Evolutionary conservation across 805 yeast genomes (phyloP).

Genomic region (Scheffersomyces ergatensis): DNA sequence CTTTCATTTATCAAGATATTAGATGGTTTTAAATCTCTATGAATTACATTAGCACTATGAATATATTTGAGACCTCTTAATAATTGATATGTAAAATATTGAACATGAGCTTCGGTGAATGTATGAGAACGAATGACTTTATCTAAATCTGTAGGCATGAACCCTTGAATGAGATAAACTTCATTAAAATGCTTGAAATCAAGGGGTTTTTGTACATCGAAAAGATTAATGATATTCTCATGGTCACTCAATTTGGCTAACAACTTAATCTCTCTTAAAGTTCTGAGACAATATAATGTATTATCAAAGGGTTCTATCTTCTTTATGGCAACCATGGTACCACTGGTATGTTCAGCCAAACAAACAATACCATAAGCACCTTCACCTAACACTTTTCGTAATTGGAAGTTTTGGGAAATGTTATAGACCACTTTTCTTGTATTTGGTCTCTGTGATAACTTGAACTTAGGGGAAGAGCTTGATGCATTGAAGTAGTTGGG

Average conservation of each 20-base stretch:
- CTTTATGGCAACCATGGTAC: slow-evolving; percentile 70
- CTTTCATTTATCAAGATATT: slow-evolving; percentile 64
- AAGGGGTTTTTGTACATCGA: slow-evolving; percentile 65
- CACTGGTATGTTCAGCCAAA: slow-evolving; percentile 63
- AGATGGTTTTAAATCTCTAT: slow-evolving; percentile 75
- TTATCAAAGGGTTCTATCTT: slow-evolving; percentile 71
- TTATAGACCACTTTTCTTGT: slow-evolving; percentile 45
- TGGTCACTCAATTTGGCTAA: slow-evolving; percentile 61
- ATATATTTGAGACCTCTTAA: slow-evolving; percentile 67
- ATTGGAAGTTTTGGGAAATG: slow-evolving; percentile 59
- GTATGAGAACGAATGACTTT: slow-evolving; percentile 55
- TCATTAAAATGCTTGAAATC: slow-evolving; percentile 62
- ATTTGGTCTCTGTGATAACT: neutral
- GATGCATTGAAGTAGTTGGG: too few relatives aligned
- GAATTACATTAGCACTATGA: slow-evolving; percentile 72
- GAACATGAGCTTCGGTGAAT: slow-evolving; percentile 65
- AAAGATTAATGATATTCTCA: slow-evolving; percentile 66
- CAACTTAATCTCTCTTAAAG: slow-evolving; percentile 67
- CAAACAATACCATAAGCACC: slow-evolving; percentile 85
- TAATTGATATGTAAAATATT: slow-evolving; percentile 69
- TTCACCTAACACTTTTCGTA: slow-evolving; percentile 64
- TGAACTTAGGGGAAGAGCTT: neutral
- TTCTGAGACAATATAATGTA: slow-evolving; percentile 63
- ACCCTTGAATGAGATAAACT: slow-evolving; percentile 73
- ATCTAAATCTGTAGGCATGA: slow-evolving; percentile 74